Conservation (phyloP, 495 filamentous ascomycete species). For the Aspergillus asperescens region DNA sequence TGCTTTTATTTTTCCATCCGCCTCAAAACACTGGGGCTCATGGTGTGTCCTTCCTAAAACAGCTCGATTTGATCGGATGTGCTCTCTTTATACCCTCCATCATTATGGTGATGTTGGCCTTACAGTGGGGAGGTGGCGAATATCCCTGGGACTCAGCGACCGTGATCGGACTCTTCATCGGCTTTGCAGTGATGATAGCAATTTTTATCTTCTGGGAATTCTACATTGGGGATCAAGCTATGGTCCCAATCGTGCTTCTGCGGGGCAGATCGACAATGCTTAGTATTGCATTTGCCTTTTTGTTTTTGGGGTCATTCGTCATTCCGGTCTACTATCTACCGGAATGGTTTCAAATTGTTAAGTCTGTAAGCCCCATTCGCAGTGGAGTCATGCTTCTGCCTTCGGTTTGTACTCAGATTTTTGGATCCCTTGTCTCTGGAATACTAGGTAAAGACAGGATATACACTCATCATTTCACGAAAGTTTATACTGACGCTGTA, state of each 20-base stretch:
- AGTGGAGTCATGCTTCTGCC: slow-evolving; percentile 24
- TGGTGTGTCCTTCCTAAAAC: no score
- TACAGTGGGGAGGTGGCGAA: slow-evolving; percentile 52
- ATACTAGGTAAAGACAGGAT: no score
- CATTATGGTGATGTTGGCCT: slow-evolving; percentile 52
- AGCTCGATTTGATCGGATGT: slow-evolving; percentile 43
- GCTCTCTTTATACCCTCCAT: slow-evolving; percentile 41
- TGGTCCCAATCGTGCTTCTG: slow-evolving; percentile 36
- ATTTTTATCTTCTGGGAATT: slow-evolving; percentile 45
- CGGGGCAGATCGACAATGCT: background rate
- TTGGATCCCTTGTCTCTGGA: slow-evolving; percentile 9
- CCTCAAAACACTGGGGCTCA: background rate
- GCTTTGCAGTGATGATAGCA: slow-evolving; percentile 40
- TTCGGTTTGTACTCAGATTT: slow-evolving; percentile 4
- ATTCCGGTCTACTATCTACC: slow-evolving; percentile 32
- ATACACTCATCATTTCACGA: no score
- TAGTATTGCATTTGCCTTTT: slow-evolving; percentile 18
- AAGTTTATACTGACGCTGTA: no score
- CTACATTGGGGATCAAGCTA: slow-evolving; percentile 42
- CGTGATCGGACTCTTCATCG: slow-evolving; percentile 48
- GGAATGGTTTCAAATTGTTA: slow-evolving; percentile 36
- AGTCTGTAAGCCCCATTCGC: slow-evolving; percentile 22
- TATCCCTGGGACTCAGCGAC: slow-evolving; percentile 43
- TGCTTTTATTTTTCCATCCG: slow-evolving; percentile 12
- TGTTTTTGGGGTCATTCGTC: slow-evolving; percentile 17